Base-by-base conservation (phyloP, 352 stramenopile species). In the Blastocystis sp. region DNA sequence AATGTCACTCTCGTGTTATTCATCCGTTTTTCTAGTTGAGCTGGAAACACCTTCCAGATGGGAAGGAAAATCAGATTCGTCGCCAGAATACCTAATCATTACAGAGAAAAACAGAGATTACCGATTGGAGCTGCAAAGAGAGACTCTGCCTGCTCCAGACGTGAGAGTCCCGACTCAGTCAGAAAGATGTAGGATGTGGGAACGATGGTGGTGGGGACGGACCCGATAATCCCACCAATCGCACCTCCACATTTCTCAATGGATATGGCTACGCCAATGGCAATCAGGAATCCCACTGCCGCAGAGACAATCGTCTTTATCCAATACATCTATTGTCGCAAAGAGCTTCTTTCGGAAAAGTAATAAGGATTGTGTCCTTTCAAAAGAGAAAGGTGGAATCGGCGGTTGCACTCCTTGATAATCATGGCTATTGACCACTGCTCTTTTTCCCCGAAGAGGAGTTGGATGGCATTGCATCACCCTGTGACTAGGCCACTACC, bases 171-270 rank as follows among this genome's bases (percentile, higher is more conserved):
- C 8, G 24, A 14, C 6, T 84, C 73, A 14, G 73, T 84, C 3
- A 84, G 48, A 69, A 84, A 57, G 7, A 84, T 29, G 38, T 84
- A 84, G 2, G 73, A 84, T 16, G 73, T 73, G 16, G 73, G 73
- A 8, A 84, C 46, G n/a, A 84, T 75, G 7, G 73, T 84, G 11
- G 73, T 73, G 16, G 73, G 73, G 1, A 72, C 49, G 14, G 73
- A 73, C 6, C 49, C 38, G 38, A 84, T 69, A 7, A 84, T 44
- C 3, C 73, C 73, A 34, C 73, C 73, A 44, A 84, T 73, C 21
- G 73, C 73, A 44, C 73, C 73, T 56, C 73, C 73, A 64, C 54
- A 84, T 69, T 40, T 24, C 38, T 84, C 73, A 64, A 84, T 84
- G 51, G 14, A 51, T 4, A 84, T 73, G 24, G 54, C 54, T 18